Evolutionary conservation across 2,329 filamentous ascomycete species (phyloP).

Genomic region (Cladosporium sp.): DNA sequence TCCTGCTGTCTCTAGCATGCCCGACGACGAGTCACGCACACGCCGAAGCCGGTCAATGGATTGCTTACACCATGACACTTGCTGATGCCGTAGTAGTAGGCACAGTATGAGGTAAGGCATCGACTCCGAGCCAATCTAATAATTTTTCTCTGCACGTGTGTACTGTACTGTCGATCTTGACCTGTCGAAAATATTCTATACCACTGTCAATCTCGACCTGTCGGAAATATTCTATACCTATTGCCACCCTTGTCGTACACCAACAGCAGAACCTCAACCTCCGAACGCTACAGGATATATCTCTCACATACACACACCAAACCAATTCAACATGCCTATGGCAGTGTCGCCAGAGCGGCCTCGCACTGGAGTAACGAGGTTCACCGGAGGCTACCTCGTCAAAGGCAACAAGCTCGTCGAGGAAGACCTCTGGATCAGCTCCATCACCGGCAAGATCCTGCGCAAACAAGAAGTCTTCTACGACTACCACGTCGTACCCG

Average conservation of each 20-base stretch:
- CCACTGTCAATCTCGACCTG: not conserved
- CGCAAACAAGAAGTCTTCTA: constrained; percentile 67
- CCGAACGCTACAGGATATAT: not conserved
- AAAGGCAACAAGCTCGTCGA: constrained; percentile 66
- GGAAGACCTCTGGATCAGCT: constrained; percentile 87
- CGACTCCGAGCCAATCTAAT: constrained; percentile 18
- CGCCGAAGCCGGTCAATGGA: not conserved
- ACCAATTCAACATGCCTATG: constrained; percentile 39
- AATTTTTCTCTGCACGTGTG: constrained; percentile 27
- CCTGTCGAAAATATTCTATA: not conserved
- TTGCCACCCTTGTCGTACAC: not conserved
- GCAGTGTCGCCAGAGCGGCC: constrained; percentile 41
- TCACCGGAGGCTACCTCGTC: constrained; percentile 72
- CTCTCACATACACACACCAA: not conserved
- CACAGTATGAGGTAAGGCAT: not conserved
- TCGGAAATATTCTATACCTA: not conserved
- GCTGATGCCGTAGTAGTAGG: not conserved
- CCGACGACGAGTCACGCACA: not conserved
- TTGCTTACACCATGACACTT: not conserved
- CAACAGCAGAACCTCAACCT: not conserved
- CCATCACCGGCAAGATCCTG: constrained; percentile 76
- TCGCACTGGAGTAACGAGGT: constrained; percentile 58
- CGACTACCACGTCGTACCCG: constrained; percentile 66
- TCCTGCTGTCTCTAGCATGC: not conserved
- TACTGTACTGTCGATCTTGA: not conserved